phyloP scores from a whole-genome alignment of 1,139 yeast genomes.

The Lodderomyces oxycetoniae region DNA sequence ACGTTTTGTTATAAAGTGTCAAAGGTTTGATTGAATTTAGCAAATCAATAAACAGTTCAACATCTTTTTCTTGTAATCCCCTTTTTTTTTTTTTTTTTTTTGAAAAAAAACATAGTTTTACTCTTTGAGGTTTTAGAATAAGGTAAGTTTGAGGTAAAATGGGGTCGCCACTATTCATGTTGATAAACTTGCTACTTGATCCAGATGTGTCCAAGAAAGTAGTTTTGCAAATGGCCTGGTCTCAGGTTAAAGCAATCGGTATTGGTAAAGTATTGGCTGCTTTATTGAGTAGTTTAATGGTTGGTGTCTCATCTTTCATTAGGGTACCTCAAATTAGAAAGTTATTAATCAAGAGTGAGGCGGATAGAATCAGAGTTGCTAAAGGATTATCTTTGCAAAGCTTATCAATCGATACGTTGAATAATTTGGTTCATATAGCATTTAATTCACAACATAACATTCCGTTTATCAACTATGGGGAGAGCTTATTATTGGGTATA shows the following conservation, averaged over 20 bases:
- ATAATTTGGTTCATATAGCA: slow-evolving; percentile 38
- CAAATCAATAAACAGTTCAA: too few relatives aligned
- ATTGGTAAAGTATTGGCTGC: slow-evolving; percentile 33
- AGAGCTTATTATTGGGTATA: slow-evolving; percentile 36
- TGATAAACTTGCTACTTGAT: slow-evolving; percentile 34
- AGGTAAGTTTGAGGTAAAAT: too few relatives aligned
- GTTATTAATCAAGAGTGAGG: slow-evolving; percentile 24
- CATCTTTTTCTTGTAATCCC: too few relatives aligned
- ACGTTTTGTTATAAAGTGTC: too few relatives aligned
- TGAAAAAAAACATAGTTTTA: too few relatives aligned
- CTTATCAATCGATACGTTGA: slow-evolving; percentile 35
- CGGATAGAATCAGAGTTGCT: slow-evolving; percentile 30
- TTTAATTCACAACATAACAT: slow-evolving; percentile 36
- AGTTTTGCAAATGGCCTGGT: slow-evolving; percentile 36
- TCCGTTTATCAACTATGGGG: slow-evolving; percentile 41
- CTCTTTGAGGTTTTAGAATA: too few relatives aligned
- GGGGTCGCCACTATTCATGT: slow-evolving; percentile 23
- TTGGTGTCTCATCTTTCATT: slow-evolving; percentile 39
- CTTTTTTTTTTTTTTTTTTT: too few relatives aligned
- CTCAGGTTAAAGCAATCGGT: slow-evolving; percentile 35
- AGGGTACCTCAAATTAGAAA: slow-evolving; percentile 43
- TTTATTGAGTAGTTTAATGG: slow-evolving; percentile 33
- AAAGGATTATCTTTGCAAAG: slow-evolving; percentile 38
- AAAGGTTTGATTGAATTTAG: too few relatives aligned
- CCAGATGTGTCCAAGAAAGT: slow-evolving; percentile 40